These are phyloP conservation scores for Berberis vulgaris DNA, from an alignment of 164 flowering plant genomes.

Conservation along the genomic window DNA sequence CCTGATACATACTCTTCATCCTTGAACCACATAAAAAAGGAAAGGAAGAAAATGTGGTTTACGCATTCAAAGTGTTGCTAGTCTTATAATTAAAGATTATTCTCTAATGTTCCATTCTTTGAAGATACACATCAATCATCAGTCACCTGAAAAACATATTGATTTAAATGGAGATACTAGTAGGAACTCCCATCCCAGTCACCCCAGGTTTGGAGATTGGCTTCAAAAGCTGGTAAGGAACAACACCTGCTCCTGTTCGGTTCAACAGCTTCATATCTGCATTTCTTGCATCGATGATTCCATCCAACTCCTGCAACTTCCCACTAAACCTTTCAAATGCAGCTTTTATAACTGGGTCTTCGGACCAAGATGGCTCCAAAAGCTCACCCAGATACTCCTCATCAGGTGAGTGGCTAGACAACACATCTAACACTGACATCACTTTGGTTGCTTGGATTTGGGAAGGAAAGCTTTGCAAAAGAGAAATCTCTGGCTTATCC, in stretches of 20 bases:
- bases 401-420: conserved; percentile 34
- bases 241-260: conserved; percentile 31
- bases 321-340: conserved; percentile 23
- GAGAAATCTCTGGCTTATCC: conserved; percentile 18
- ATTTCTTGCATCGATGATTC: conserved; percentile 30
- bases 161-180: conserved; percentile 13
- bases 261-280: conserved; percentile 18
- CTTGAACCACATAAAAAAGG: no score
- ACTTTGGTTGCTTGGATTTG: conserved; percentile 30
- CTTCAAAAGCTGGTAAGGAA: conserved; percentile 34
- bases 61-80: no score
- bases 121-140: no score
- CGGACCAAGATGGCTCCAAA: conserved; percentile 24
- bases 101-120: no score
- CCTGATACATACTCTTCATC: no score
- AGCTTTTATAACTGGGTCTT: conserved; percentile 12
- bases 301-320: conserved; percentile 26
- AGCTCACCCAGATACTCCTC: conserved; percentile 32
- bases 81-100: neutral
- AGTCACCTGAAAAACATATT: neutral
- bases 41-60: no score
- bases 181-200: conserved; percentile 18
- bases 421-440: conserved; percentile 28
- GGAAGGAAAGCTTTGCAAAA: conserved; percentile 23
- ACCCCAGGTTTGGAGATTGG: conserved; percentile 28